Evolutionary conservation across 2,329 filamentous ascomycete species (phyloP), one percentile per base, ranked within the genome.

Genomic region (Lecanicillium sp.): DNA sequence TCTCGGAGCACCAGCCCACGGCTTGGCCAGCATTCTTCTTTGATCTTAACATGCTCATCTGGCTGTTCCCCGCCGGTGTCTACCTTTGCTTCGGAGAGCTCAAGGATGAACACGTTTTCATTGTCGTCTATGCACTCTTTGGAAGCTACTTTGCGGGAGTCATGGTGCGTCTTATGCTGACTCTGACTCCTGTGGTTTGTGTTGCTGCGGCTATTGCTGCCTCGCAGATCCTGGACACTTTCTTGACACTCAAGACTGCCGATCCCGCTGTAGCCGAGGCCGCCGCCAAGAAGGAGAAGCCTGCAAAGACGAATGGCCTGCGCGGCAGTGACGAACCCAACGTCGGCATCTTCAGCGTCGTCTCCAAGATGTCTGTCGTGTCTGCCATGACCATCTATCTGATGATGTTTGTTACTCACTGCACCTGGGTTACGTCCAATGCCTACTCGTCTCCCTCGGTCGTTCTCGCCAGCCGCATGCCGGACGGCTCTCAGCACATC

Each of bases 21-120:
- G 92, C 92, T 31, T 98, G 92, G 92, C 92, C 92, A 3, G 87
- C 94, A 13, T 98, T 96, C 74, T 98, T 98, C 72, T 98, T 98
- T 62, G 92, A 98, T 56, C 74, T 98, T 52, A 96, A 94, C 71
- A 81, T 98, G 70, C 76, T 98, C 55, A 95, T 98, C 66, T 98
- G 92, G 92, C 79, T 98, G 37, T 97, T 98, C 79, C 92, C 92
- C 4, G 94, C 92, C 11, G 92, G 92, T 64, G 88, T 98, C 42
- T 98, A 97, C 68, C 81, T 98, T 66, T 96, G 89, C 71, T 98
- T 97, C 81, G 84, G 88, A 59, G 82, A 84, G 47, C 78, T 98
- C 42, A 82, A 79, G 52, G 94, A 98, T 57, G 89, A 98, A 72
- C 92, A 98, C 58, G 90, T 98, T 44, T 98, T 98, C 57, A 78